Base-by-base conservation (phyloP, 2,329 filamentous ascomycete species). In the Proliferodiscus dingleyae region DNA sequence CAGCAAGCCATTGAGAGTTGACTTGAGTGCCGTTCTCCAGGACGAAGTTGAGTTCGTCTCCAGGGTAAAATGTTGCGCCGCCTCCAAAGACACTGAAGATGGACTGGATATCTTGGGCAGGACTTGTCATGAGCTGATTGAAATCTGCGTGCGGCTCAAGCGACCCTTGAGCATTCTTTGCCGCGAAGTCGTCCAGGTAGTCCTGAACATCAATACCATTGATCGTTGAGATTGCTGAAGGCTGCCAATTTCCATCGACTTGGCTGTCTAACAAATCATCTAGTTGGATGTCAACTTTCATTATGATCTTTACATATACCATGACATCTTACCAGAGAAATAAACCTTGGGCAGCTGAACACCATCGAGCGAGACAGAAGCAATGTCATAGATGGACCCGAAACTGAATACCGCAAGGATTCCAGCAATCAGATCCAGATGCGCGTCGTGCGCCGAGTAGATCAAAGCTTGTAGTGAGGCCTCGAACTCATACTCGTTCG, bases 281-380 rank as follows among this genome's bases (percentile, higher is more conserved):
- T 50, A 26, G 18, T 10, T 28, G 8, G 11, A 24, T 16, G 21
- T 18, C 9, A 29, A 23, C 37, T 26, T 50, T 8, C 19, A 13
- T 5, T 16, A 9, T 45, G 21, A 21, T 37, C 2, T 21, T 36
- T 16, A 29, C n/a, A 21, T n/a, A 21, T 33, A 13, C 8, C 13
- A 10, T 33, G 26, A 19, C 18, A 6, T 16, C 41, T 34, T 45
- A 56, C 56, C 48, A 15, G 50, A 43, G 5, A 64, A 33, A 39
- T 68, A 66, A 2, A 65, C 55, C 33, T 66, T 60, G 0, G 67
- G 68, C 7, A 61, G 30, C 38, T 62, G 34, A 4, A 54, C 61
- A 5, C 81, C 81, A 58, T 85, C 78, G 2, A 64, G 47, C 0
- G 79, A 83, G 2, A 83, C 69, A 0, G 80, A 82, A 0, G 82